phyloP scores from a whole-genome alignment of 176 grass and related monocot species.

The Avena sativa region DNA sequence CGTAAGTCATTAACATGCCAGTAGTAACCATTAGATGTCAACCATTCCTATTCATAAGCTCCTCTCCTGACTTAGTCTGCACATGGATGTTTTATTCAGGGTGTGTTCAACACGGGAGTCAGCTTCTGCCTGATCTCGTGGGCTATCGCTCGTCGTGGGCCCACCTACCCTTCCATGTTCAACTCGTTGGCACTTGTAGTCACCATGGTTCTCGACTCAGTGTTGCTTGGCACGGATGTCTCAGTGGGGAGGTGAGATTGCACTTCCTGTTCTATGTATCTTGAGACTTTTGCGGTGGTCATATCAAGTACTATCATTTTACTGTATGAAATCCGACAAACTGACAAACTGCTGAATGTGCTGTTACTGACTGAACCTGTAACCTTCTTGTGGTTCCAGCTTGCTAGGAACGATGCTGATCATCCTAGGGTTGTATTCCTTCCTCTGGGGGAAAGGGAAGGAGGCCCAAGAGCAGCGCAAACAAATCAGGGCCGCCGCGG shows the following conservation, averaged over 20 bases:
- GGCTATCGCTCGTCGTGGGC: slow-evolving; percentile 36
- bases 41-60: background rate
- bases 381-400: slow-evolving; percentile 20
- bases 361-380: background rate
- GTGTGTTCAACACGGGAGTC: slow-evolving; percentile 47
- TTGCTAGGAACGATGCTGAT: slow-evolving; percentile 44
- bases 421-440: slow-evolving; percentile 50
- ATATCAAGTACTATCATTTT: background rate
- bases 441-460: slow-evolving; percentile 58
- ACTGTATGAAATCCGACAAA: background rate
- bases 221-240: slow-evolving; percentile 45
- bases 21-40: background rate
- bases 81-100: background rate
- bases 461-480: slow-evolving; percentile 27
- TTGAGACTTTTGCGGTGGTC: background rate
- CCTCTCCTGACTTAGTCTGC: background rate
- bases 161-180: slow-evolving; percentile 62
- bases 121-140: slow-evolving; percentile 54
- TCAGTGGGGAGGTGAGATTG: slow-evolving; percentile 46
- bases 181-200: slow-evolving; percentile 51
- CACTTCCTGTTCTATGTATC: background rate
- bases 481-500: background rate
- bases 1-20: background rate
- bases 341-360: background rate
- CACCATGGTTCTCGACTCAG: slow-evolving; percentile 28